Percentiles rank a stretch among this genome's conserved stretches.
Evolutionary conservation across 2,329 filamentous ascomycete genomes (phyloP).

Genomic region (Clarireedia paspali): DNA sequence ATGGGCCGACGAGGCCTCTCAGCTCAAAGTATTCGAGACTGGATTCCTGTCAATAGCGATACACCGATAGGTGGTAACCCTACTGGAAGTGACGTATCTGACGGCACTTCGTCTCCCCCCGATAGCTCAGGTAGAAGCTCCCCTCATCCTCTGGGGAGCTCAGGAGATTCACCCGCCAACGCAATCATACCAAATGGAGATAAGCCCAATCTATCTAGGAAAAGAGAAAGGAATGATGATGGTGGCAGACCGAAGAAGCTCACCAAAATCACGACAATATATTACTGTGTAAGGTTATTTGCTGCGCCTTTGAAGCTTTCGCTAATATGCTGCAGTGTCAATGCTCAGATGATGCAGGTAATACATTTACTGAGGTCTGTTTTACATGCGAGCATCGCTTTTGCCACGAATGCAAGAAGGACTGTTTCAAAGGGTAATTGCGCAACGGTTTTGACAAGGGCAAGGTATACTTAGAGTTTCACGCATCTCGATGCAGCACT

Average conservation of each 20-base stretch:
- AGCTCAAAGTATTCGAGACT: constrained; percentile 45
- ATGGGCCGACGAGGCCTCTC: constrained; percentile 38
- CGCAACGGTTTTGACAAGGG: not conserved
- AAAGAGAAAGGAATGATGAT: constrained; percentile 9
- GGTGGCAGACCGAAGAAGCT: constrained; percentile 3
- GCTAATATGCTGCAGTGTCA: constrained; percentile 15
- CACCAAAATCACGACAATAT: constrained; percentile 4
- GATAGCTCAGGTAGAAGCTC: constrained; percentile 2
- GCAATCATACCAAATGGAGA: constrained; percentile 2
- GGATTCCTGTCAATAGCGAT: constrained; percentile 34
- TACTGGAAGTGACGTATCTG: not conserved
- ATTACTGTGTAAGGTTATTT: constrained; percentile 19
- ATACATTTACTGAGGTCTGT: constrained; percentile 12
- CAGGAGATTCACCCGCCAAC: constrained; percentile 10
- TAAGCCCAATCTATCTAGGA: constrained; percentile 6
- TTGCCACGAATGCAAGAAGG: constrained; percentile 12
- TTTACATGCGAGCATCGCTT: constrained; percentile 14
- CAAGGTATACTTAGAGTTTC: not conserved
- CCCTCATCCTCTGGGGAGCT: not conserved
- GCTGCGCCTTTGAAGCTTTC: not conserved
- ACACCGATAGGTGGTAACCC: constrained; percentile 14
- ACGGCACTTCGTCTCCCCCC: constrained; percentile 2
- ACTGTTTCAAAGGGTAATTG: not conserved
- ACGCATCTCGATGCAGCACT: not conserved
- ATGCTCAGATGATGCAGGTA: constrained; percentile 15